These are phyloP conservation scores for Chlamydomonas eustigma DNA, from an alignment of 139 green algal species.

Conservation along the genomic window DNA sequence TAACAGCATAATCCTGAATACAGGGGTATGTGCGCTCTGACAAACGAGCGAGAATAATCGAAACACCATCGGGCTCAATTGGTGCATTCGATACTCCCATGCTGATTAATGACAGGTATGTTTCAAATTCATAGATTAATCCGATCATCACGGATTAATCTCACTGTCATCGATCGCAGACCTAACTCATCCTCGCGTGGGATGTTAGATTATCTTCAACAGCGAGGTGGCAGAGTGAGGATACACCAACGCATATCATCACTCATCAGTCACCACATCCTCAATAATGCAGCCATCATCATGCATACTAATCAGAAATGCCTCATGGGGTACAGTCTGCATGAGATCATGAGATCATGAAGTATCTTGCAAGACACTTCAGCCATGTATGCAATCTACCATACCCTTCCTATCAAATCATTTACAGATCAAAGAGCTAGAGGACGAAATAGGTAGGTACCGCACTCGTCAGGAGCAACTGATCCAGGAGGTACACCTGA, in stretches of 20 bases:
- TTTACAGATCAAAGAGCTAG: slow-evolving; percentile 15
- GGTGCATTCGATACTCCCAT: neutral
- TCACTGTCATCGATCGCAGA: neutral
- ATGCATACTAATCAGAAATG: neutral
- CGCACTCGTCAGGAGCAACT: neutral
- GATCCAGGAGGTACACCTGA: neutral
- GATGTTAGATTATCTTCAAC: neutral
- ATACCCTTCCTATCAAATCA: neutral
- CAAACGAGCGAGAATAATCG: neutral
- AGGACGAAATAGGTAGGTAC: neutral
- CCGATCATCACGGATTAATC: neutral
- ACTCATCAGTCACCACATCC: neutral
- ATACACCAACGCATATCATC: neutral
- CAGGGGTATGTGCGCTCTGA: neutral
- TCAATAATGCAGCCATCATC: neutral
- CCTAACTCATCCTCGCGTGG: neutral
- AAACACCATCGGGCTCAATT: neutral
- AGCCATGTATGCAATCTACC: neutral
- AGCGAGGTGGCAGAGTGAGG: neutral
- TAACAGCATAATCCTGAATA: neutral
- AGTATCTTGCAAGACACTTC: neutral
- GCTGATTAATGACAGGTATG: neutral
- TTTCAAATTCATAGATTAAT: neutral
- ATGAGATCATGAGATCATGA: neutral
- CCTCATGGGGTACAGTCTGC: neutral